Conservation (phyloP, 2,329 filamentous ascomycete genomes). For the Neocatenulostroma microsporum region DNA sequence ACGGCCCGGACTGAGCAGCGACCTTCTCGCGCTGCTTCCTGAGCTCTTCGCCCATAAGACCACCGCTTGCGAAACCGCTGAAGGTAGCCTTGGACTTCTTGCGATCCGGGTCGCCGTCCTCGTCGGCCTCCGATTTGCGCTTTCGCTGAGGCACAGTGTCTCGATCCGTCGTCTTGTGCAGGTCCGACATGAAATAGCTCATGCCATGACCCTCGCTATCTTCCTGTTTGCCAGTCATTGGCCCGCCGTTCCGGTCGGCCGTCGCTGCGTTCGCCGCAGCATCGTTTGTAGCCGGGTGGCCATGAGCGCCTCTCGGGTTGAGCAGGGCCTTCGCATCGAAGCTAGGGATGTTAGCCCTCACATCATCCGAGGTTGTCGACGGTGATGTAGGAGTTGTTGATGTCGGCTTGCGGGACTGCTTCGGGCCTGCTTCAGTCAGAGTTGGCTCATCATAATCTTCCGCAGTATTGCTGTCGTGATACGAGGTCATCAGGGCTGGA, state of each 20-base stretch:
- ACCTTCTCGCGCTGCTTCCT: constrained; percentile 50
- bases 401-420: constrained; percentile 22
- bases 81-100: constrained; percentile 40
- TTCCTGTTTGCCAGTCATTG: background rate
- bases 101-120: constrained; percentile 31
- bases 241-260: background rate
- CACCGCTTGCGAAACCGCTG: constrained; percentile 45
- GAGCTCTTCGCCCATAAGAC: constrained; percentile 57
- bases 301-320: constrained; percentile 15
- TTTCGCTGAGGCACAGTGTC: constrained; percentile 52
- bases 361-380: constrained; percentile 4
- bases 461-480: constrained; percentile 3
- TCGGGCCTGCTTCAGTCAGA: constrained; percentile 20
- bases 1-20: constrained; percentile 20
- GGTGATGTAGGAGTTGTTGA: background rate
- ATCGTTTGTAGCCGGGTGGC: background rate
- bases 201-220: constrained; percentile 33
- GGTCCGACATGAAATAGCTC: constrained; percentile 60
- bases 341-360: constrained; percentile 3
- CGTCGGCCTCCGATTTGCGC: constrained; percentile 46
- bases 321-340: constrained; percentile 18
- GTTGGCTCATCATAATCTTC: constrained; percentile 12
- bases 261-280: background rate
- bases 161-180: constrained; percentile 68
- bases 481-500: background rate